Evolutionary conservation across 2,329 filamentous ascomycete species (phyloP).

Genomic region (Calonectria multiphialidica): DNA sequence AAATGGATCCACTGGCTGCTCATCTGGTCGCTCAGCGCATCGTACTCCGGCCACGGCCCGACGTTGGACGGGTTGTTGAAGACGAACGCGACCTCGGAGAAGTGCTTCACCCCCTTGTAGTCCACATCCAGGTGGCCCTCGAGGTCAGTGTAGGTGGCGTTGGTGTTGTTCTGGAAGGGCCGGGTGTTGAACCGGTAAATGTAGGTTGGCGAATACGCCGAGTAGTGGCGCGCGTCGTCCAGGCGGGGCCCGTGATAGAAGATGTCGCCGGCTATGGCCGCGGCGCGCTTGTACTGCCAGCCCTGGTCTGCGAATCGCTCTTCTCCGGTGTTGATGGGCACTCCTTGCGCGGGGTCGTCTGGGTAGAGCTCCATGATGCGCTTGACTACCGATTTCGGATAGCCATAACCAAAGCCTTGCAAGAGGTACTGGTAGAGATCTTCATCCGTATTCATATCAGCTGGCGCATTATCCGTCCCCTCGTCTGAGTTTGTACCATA

Average conservation of each 20-base stretch:
- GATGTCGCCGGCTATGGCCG: neutral
- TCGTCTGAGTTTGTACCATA: neutral
- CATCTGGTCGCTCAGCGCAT: neutral
- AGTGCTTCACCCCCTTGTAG: slow-evolving; percentile 2
- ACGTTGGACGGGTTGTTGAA: neutral
- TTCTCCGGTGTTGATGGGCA: neutral
- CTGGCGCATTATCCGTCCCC: neutral
- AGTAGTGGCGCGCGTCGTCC: neutral
- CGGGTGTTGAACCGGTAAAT: neutral
- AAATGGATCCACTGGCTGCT: slow-evolving; percentile 6
- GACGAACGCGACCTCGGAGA: neutral
- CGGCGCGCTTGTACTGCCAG: neutral
- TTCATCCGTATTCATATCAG: neutral
- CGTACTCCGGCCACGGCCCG: neutral
- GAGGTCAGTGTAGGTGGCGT: neutral
- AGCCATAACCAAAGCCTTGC: neutral
- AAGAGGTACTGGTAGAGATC: neutral
- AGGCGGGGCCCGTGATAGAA: neutral
- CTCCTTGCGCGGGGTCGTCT: neutral
- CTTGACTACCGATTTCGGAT: neutral
- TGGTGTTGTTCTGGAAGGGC: neutral
- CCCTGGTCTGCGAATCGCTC: neutral
- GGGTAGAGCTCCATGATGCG: neutral
- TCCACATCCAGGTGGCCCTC: neutral
- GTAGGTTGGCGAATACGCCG: neutral